Evolutionary conservation across 2,329 filamentous ascomycete genomes (phyloP).

Genomic region (Microsporum audouinii): DNA sequence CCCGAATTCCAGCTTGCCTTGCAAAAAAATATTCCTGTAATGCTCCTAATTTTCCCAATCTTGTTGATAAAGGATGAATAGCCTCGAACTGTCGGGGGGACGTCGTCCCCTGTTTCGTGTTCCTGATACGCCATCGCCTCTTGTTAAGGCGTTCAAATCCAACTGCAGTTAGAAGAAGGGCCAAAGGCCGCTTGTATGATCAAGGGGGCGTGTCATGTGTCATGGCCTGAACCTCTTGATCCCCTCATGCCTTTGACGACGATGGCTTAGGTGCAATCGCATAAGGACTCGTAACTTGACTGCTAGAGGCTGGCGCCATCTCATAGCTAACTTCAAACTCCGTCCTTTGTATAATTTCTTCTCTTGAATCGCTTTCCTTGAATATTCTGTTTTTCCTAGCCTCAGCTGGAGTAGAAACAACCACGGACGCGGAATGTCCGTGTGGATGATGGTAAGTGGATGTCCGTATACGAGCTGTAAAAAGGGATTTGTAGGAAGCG

Average conservation of each 20-base stretch:
- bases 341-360: slow-evolving; percentile 6
- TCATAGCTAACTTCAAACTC: slow-evolving; percentile 10
- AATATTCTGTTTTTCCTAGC: neutral
- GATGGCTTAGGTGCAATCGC: neutral
- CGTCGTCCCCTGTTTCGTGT: too few species aligned
- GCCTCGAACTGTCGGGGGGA: too few species aligned
- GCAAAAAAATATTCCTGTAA: too few species aligned
- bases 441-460: neutral
- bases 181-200: too few species aligned
- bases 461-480: slow-evolving; percentile 9
- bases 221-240: too few species aligned
- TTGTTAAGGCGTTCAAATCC: too few species aligned
- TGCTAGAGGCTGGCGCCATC: neutral
- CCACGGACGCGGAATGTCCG: neutral
- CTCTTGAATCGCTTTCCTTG: neutral
- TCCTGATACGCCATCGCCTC: too few species aligned
- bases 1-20: too few species aligned
- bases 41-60: too few species aligned
- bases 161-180: too few species aligned
- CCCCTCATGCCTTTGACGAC: neutral
- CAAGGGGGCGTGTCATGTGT: too few species aligned
- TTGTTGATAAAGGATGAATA: too few species aligned
- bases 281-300: neutral
- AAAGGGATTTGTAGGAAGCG: slow-evolving; percentile 12
- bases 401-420: neutral